Base-by-base conservation (phyloP, 306 rosid species). In the Inga leiocalycina region DNA sequence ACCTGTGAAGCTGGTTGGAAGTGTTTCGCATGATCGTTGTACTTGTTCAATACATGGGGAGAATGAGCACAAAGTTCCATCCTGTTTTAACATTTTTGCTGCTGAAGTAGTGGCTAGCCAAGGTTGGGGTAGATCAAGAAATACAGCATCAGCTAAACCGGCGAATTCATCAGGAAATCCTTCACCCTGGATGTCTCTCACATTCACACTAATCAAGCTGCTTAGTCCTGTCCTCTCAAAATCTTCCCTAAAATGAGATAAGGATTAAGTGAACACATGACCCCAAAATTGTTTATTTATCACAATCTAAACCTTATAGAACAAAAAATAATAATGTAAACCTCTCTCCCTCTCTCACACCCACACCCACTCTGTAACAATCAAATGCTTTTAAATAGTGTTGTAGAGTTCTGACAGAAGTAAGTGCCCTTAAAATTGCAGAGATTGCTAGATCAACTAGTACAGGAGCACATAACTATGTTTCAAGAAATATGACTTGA, bases 111-210 rank as follows among this genome's bases (percentile, higher is more conserved):
- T 93, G 37, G 92, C 94, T 44, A 93, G 85, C 97, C 98, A 95
- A 35, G 98, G 98, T 81, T 95, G 98, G 81, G 97, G 98, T 73
- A 95, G 89, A 86, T 95, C 98, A 84, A 95, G 86, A 88, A 93
- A 95, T 77, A 90, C 88, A 10, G 97, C 82, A 71, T 95, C 97
- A 20, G 89, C 94, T 84, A 77, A 79, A 74, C 92, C 89, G 13
- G 76, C 66, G 74, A 87, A 84, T 71, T 91, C 91, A 83, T 88
- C 91, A 13, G 97, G 97, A 87, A 95, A 95, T 68, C 97, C 98
- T 79, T 91, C 90, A 27, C 94, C 97, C 86, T 95, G 98, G 81
- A 93, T 90, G 80, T 95, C 97, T 84, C 95, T 91, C 77, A 91
- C 97, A 52, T 87, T 85, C 46, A 93, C 97, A 17, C 89, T 93